Base-by-base conservation (phyloP, 176 grass and related monocot species). In the Canna indica region DNA sequence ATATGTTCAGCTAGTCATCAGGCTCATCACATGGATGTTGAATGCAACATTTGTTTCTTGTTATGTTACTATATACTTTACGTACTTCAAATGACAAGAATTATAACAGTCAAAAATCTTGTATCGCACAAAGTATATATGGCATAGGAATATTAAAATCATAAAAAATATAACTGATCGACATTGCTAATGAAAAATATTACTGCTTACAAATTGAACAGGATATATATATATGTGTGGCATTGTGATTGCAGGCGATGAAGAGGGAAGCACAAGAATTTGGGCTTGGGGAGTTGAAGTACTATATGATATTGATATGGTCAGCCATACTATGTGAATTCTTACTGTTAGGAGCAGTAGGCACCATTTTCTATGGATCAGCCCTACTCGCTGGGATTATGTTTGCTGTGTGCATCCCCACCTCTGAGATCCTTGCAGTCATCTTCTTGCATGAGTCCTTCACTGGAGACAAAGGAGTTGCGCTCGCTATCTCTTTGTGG, bases 261-360 rank as follows among this genome's bases (percentile, higher is more conserved):
- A 73, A 56, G 17, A 30, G 62, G 59, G 92, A 96, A 71, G 92
- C 92, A 13, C 52, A 18, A 36, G 79, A 85, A 5, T 96, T 88
- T 31, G 83, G 47, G 22, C 83, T 96, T 0, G 92, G 92, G 3
- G 46, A 56, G 73, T 11, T 41, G 5, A 64, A 79, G 11, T 91
- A 96, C 88, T 96, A 91, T 81, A 61, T 87, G n/a, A 70, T 96
- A 14, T 46, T 96, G 3, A 26, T 71, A 15, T 80, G 70, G 7
- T 67, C 74, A 11, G 81, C 83, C 5, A 16, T 45, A 25, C 47
- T 88, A 41, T 96, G 81, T 73, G 85, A 89, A 30, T 91, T 68
- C 78, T 88, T 89, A 85, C 85, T 91, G 50, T 63, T 96, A 5
- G 92, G 92, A n/a, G 83, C 88, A 3, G 78, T 91, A 15, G 88